Base-by-base conservation (phyloP, 2,329 filamentous ascomycete genomes). In the Colletotrichum liriopes region DNA sequence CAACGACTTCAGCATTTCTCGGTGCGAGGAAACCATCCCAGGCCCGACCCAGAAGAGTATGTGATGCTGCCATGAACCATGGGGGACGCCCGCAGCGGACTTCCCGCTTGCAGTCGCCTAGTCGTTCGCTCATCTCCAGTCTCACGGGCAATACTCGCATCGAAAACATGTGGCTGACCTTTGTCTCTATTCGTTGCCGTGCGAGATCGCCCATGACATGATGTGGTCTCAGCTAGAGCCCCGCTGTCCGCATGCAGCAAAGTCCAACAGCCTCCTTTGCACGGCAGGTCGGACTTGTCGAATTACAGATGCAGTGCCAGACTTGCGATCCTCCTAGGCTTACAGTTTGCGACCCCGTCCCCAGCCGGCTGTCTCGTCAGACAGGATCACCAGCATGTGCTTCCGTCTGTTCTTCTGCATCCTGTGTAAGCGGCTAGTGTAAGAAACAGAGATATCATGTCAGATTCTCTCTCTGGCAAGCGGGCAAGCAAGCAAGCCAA, bases 111-210 rank as follows among this genome's bases (percentile, higher is more conserved):
- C 70, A 70, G 66, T 55, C 23, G 55, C 39, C 49, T 5, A 32
- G 49, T 60, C 9, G 32, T 3, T 39, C 12, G 32, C 35, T 18
- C 45, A 47, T 54, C 18, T 54, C 35, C 9, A 63, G 52, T 63
- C 52, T 72, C 65, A 52, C 45, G 45, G 14, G 52, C 45, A 55
- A 60, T 61, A 26, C 51, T 69, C 20, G 47, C 32, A 37, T 70
- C 47, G 39, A 60, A 60, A 69, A 58, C 54, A 69, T 72, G 70
- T 65, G 70, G 70, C 60, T 49, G 32, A 49, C 32, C 47, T 65
- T 65, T 65, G 59, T 72, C 66, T 55, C 47, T 56, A 72, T 65
- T 72, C 60, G 66, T 70, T 61, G 70, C 70, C 66, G 60, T 65
- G 60, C 65, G 32, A 65, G 47, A 70, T 70, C 65, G 39, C 23